Evolutionary conservation across 2,329 filamentous ascomycete species (phyloP).

Genomic region (Hyphodiscus sp.): DNA sequence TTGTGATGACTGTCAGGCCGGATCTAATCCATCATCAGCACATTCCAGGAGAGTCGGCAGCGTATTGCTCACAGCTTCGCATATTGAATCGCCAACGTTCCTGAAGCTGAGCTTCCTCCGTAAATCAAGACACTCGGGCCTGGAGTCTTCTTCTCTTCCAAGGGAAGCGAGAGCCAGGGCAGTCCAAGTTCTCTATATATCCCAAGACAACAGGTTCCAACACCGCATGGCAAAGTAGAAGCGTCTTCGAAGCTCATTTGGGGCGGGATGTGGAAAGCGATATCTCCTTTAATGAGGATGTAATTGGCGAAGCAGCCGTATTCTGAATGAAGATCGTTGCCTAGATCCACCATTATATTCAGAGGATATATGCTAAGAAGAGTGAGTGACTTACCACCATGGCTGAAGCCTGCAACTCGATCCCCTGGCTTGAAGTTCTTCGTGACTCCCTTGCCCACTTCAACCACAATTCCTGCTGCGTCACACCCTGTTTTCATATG

Average conservation of each 20-base stretch:
- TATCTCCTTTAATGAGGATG: slow-evolving; percentile 30
- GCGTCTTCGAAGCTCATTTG: slow-evolving; percentile 39
- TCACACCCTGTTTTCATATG: background rate
- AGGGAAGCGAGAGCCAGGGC: slow-evolving; percentile 8
- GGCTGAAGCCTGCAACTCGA: slow-evolving; percentile 11
- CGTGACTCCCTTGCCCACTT: slow-evolving; percentile 11
- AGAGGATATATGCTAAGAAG: background rate
- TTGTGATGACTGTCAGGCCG: slow-evolving; percentile 30
- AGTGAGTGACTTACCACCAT: slow-evolving; percentile 17
- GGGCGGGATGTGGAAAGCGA: slow-evolving; percentile 38
- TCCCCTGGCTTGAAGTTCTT: slow-evolving; percentile 19
- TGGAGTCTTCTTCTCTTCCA: slow-evolving; percentile 11
- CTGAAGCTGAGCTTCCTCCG: slow-evolving; percentile 24
- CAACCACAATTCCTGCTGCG: slow-evolving; percentile 6
- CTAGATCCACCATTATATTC: background rate
- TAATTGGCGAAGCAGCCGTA: slow-evolving; percentile 22
- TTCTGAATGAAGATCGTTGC: slow-evolving; percentile 14
- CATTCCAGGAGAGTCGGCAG: background rate
- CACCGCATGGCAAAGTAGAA: slow-evolving; percentile 22
- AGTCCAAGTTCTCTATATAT: slow-evolving; percentile 23
- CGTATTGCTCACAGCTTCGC: slow-evolving; percentile 25
- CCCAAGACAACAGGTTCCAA: slow-evolving; percentile 13
- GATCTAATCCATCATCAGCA: slow-evolving; percentile 3
- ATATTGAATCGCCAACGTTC: slow-evolving; percentile 30
- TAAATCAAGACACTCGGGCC: slow-evolving; percentile 28